Evolutionary conservation across 139 green algal genomes (phyloP), one percentile per base, ranked within the genome.

Genomic region (Chara braunii): DNA sequence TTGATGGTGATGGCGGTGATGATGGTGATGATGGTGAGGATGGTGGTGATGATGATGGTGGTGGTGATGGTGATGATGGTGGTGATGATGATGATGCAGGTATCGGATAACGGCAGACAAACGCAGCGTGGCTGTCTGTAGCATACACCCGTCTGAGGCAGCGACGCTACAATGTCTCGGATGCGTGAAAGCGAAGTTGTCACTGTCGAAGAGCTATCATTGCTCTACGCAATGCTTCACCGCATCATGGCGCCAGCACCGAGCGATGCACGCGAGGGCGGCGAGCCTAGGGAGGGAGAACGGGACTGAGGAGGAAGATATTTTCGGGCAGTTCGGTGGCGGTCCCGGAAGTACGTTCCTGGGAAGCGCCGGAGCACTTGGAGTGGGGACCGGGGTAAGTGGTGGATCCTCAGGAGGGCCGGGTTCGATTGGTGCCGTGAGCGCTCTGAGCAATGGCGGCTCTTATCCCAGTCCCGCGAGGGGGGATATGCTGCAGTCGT

Each of bases 161-260:
- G 92, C 91, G 0, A 83, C 72, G 3, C 60, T 97, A 34, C 90
- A 97, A 80, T 97, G 90, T 76, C 78, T 94, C 11, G 62, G 90
- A 3, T 97, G 89, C 79, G 56, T 92, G 37, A 86, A 87, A 23
- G 77, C 72, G 54, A 86, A 83, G 51, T 79, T 86, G n/a, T 80
- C 85, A 33, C 50, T 77, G 12, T 23, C 60, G 51, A 88, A 85
- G 60, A 82, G 70, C 66, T 98, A 94, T 67, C 88, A 96, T 70
- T 98, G 92, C 86, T 84, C 77, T 9, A 52, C 82, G 12, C 86
- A 96, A 44, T 98, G 92, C 77, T 86, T 97, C 28, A 73, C 78
- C 45, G 78, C 78, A 60, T 82, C 91, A 75, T 98, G 92, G 92
- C 71, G 74, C 31, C 72, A 88, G 53, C 91, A 97, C 79, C 84